Evolutionary conservation across 1,284 basidiomycete genomes (phyloP).

Genomic region (Trametes sp.): DNA sequence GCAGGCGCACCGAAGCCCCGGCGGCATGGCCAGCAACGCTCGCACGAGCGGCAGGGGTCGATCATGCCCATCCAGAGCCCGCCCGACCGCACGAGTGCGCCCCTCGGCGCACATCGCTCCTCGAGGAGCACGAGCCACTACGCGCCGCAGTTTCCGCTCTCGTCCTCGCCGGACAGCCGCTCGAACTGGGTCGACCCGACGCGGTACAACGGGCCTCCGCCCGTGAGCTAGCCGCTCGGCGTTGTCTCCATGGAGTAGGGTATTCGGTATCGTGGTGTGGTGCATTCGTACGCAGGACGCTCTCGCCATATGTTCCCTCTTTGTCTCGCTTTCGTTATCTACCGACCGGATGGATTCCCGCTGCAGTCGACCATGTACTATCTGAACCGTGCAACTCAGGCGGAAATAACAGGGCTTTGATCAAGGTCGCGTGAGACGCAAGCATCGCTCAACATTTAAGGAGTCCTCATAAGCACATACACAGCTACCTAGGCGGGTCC

Average conservation of each 20-base stretch:
- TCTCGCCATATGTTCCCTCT: not conserved
- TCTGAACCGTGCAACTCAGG: not conserved
- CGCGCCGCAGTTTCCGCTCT: constrained; percentile 28
- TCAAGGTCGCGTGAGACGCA: no score
- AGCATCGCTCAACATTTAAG: no score
- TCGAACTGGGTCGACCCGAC: constrained; percentile 56
- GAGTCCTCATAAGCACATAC: no score
- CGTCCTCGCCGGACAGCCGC: constrained; percentile 34
- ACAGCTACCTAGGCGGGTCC: no score
- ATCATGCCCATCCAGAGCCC: constrained; percentile 14
- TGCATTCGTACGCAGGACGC: constrained; percentile 1
- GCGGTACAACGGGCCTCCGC: constrained; percentile 49
- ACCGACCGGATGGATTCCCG: constrained; percentile 1
- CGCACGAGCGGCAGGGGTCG: constrained; percentile 16
- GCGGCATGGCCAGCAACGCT: constrained; percentile 2
- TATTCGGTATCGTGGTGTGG: not conserved
- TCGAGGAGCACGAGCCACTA: constrained; percentile 26
- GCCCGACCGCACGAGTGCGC: constrained; percentile 14
- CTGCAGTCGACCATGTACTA: constrained; percentile 9
- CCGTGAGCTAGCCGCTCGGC: not conserved
- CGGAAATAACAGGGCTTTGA: not conserved
- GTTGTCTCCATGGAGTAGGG: not conserved
- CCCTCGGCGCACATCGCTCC: constrained; percentile 8
- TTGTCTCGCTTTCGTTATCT: constrained; percentile 1
- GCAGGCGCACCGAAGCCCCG: constrained; percentile 1